Percentiles rank a stretch among this genome's conserved stretches.
Evolutionary conservation across 768 basidiomycete species (phyloP).

Genomic region (Collybia sp.): DNA sequence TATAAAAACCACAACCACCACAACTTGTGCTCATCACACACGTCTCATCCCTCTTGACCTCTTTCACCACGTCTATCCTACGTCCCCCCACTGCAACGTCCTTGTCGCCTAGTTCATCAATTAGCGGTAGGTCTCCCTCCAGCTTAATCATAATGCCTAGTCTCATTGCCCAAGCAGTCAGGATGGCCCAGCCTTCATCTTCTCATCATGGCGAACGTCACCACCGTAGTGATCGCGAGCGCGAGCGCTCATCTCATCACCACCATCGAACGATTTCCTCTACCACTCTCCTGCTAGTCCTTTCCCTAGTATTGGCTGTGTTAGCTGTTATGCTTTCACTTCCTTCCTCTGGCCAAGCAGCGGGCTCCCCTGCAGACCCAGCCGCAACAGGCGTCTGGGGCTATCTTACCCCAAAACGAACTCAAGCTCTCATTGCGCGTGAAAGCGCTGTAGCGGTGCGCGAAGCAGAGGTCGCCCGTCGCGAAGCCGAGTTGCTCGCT

Average conservation of each 20-base stretch:
- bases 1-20: constrained; percentile 16
- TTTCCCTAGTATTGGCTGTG: constrained; percentile 82
- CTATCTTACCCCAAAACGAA: constrained; percentile 77
- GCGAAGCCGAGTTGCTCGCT: constrained; percentile 80
- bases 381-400: constrained; percentile 57
- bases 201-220: constrained; percentile 69
- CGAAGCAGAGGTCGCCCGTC: constrained; percentile 85
- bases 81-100: constrained; percentile 55
- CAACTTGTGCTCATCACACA: constrained; percentile 3
- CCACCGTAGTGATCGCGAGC: constrained; percentile 39
- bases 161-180: constrained; percentile 40
- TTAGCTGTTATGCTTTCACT: constrained; percentile 90
- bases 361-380: constrained; percentile 30
- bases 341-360: constrained; percentile 47
- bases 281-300: constrained; percentile 80
- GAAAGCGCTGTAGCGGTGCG: constrained; percentile 78
- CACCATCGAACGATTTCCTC: constrained; percentile 86
- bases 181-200: constrained; percentile 87
- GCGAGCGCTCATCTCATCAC: constrained; percentile 61
- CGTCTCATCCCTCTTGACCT: constrained; percentile 26
- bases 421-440: constrained; percentile 73
- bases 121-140: constrained; percentile 37
- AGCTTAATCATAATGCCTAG: constrained; percentile 5
- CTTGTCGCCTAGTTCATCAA: constrained; percentile 68
- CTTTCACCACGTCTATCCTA: constrained; percentile 63